These are phyloP conservation scores for Fusarium multiceps DNA, from an alignment of 2,329 filamentous ascomycete genomes.

Conservation along the genomic window DNA sequence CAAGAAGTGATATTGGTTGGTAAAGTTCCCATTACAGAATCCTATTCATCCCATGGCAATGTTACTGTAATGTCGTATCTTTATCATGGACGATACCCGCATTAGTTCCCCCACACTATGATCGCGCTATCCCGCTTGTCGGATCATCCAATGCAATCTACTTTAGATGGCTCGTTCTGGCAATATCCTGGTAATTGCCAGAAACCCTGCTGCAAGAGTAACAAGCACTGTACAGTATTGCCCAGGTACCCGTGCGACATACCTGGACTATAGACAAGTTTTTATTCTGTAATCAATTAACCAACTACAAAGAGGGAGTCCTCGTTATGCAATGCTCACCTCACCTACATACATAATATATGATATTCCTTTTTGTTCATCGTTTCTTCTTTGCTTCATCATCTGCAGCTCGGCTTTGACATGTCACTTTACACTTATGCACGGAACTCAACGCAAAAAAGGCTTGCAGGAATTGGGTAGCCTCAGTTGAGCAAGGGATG, in stretches of 20 bases:
- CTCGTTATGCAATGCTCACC: neutral
- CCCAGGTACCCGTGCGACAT: neutral
- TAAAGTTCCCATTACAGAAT: neutral
- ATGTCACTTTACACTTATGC: constrained; percentile 27
- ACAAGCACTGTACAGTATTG: constrained; percentile 14
- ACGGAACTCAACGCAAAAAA: constrained; percentile 15
- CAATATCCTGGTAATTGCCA: neutral
- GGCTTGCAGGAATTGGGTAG: constrained; percentile 19
- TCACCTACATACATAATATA: neutral
- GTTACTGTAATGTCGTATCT: neutral
- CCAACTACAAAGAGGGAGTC: neutral
- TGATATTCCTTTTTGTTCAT: constrained; percentile 1
- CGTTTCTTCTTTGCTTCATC: constrained; percentile 6
- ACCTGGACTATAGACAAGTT: neutral
- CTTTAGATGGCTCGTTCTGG: constrained; percentile 30
- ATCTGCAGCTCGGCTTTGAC: constrained; percentile 19
- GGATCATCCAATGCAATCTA: constrained; percentile 24
- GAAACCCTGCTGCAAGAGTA: neutral
- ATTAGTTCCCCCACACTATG: constrained; percentile 34
- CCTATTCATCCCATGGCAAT: neutral
- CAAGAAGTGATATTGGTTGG: constrained; percentile 1
- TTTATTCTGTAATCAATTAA: neutral
- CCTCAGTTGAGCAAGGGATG: constrained; percentile 26
- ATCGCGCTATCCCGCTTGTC: constrained; percentile 42
- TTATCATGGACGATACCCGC: constrained; percentile 1